These are phyloP conservation scores for Beauveria bassiana DNA, from an alignment of 2,329 filamentous ascomycete genomes.

Conservation along the genomic window DNA sequence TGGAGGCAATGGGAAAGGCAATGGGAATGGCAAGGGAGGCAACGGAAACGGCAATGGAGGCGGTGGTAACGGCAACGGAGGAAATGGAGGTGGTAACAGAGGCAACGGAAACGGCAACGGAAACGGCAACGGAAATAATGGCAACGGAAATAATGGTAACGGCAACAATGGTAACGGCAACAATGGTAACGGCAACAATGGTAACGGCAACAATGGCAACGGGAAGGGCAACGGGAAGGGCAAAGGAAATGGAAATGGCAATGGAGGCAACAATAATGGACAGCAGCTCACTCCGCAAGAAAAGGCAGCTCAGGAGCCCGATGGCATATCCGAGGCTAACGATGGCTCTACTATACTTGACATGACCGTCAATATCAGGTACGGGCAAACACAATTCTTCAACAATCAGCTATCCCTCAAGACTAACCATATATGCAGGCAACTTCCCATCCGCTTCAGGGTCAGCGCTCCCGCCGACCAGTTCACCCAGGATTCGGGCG, in stretches of 20 bases:
- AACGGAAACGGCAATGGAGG: not conserved
- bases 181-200: not conserved
- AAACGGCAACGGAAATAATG: not conserved
- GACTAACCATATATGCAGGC: conserved; percentile 23
- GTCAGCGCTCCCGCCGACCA: conserved; percentile 46
- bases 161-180: not conserved
- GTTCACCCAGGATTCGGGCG: conserved; percentile 42
- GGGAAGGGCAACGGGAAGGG: not conserved
- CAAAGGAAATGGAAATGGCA: not conserved
- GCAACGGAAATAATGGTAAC: not conserved
- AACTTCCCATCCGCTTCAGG: conserved; percentile 47
- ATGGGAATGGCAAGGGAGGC: not conserved
- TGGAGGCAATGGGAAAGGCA: not conserved
- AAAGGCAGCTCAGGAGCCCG: not conserved
- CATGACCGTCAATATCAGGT: conserved; percentile 47
- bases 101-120: not conserved
- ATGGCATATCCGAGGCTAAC: conserved; percentile 32
- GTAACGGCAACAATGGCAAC: not conserved
- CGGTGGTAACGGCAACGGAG: not conserved
- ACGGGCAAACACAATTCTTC: conserved; percentile 16
- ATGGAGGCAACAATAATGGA: not conserved
- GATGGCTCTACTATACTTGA: conserved; percentile 50
- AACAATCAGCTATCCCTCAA: conserved; percentile 10
- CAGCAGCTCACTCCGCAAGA: not conserved
- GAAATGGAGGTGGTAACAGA: too few relatives aligned